Evolutionary conservation across 2,329 filamentous ascomycete genomes (phyloP), one percentile per base, ranked within the genome.

Genomic region (Diaporthe amygdali): DNA sequence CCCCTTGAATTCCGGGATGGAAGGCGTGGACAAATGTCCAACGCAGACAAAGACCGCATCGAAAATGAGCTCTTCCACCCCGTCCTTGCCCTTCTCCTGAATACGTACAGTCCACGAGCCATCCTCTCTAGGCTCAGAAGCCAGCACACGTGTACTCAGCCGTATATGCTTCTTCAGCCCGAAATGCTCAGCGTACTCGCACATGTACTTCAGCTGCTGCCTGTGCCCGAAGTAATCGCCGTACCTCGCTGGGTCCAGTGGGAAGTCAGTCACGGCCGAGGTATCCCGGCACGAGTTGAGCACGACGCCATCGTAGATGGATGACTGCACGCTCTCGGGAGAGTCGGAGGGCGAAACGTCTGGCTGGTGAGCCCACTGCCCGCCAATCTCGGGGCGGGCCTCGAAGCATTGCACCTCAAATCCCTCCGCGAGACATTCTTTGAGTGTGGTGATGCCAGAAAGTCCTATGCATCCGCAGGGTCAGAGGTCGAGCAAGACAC

Each of bases 241-340:
- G 68, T 83, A 82, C 46, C 78, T 75, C 12, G 78, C 77, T 12
- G 81, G 81, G 68, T 84, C 81, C 25, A 83, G 75, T 4, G 81
- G 82, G 70, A 83, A 84, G 71, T 83, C 81, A 47, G 77, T 81
- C 73, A 82, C 82, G 61, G 76, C 76, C n/a, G 81, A 77, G 1
- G 80, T 81, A 63, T 82, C 79, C 59, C 82, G 79, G 70, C 77
- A 81, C 6, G 80, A 81, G 74, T 82, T 84, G 32, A 81, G 73
- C 27, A 81, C 74, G 7, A 80, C 77, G 47, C 81, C 78, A 37
- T 80, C 75, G 74, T 83, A 81, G 12, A 83, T 80, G 34, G 44
- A 80, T 66, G 68, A 81, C 75, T 72, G 67, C 56, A 39, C 75
- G 55, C 72, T 44, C 32, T 25, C 75, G 22, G 74, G 27, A 4